Evolutionary conservation across 73 alveolate species (phyloP).

Genomic region (Paramecium tetraurelia): DNA sequence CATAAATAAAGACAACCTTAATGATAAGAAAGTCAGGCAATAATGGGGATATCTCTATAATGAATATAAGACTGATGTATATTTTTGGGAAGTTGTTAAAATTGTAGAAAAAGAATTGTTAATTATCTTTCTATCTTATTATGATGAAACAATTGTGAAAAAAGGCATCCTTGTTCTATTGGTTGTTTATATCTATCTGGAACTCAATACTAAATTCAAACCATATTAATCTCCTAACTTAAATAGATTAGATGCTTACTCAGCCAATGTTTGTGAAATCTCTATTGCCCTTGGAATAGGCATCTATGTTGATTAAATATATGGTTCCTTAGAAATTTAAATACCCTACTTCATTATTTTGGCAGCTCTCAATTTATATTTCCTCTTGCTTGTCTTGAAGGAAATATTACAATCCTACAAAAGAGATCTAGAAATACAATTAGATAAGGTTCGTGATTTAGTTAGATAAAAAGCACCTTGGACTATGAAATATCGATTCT

Average conservation of each 20-base stretch:
- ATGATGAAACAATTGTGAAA: background rate
- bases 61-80: background rate
- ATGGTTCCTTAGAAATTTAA: background rate
- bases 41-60: background rate
- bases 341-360: background rate
- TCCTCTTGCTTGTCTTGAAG: background rate
- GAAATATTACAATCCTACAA: background rate
- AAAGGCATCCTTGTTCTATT: constrained; percentile 32
- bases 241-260: background rate
- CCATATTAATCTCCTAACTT: background rate
- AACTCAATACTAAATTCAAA: background rate
- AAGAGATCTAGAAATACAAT: background rate
- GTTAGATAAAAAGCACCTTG: background rate
- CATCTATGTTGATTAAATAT: background rate
- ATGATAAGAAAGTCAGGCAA: background rate
- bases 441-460: background rate
- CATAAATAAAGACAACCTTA: background rate
- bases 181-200: background rate
- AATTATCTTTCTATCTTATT: background rate
- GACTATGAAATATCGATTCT: background rate
- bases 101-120: background rate
- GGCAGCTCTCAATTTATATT: background rate
- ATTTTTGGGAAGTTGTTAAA: constrained; percentile 10
- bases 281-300: background rate
- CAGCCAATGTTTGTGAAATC: background rate